Evolutionary conservation across 2,329 filamentous ascomycete species (phyloP).

Genomic region (Calycina herbarum): DNA sequence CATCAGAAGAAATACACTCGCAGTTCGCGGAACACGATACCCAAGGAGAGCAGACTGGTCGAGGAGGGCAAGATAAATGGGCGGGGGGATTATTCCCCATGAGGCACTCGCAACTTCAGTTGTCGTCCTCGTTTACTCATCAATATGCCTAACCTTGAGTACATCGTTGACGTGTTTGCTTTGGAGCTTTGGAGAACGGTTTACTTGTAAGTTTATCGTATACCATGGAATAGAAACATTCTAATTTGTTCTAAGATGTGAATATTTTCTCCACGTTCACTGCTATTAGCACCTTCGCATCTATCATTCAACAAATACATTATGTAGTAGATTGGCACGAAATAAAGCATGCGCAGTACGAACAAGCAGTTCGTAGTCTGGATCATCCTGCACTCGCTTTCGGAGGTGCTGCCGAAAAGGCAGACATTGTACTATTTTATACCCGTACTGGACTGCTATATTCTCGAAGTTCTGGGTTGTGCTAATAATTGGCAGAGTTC

Average conservation of each 20-base stretch:
- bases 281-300: constrained; percentile 32
- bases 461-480: constrained; percentile 13
- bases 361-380: constrained; percentile 39
- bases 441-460: constrained; percentile 42
- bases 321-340: constrained; percentile 29
- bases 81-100: constrained; percentile 28
- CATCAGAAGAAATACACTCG: not conserved
- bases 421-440: constrained; percentile 48
- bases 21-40: not conserved
- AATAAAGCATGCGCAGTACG: constrained; percentile 38
- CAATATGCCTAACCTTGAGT: constrained; percentile 29
- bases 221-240: not conserved
- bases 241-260: constrained; percentile 28
- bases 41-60: not conserved
- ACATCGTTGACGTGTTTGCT: constrained; percentile 31
- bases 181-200: constrained; percentile 36
- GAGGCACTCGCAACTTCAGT: constrained; percentile 31
- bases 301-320: constrained; percentile 36
- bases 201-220: constrained; percentile 29
- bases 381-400: constrained; percentile 45
- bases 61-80: constrained; percentile 17
- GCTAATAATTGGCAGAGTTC: constrained; percentile 42
- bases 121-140: constrained; percentile 35
- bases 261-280: constrained; percentile 33
- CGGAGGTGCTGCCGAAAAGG: constrained; percentile 42